Base-by-base conservation (phyloP, 768 basidiomycete genomes). In the Lentinula edodes region DNA sequence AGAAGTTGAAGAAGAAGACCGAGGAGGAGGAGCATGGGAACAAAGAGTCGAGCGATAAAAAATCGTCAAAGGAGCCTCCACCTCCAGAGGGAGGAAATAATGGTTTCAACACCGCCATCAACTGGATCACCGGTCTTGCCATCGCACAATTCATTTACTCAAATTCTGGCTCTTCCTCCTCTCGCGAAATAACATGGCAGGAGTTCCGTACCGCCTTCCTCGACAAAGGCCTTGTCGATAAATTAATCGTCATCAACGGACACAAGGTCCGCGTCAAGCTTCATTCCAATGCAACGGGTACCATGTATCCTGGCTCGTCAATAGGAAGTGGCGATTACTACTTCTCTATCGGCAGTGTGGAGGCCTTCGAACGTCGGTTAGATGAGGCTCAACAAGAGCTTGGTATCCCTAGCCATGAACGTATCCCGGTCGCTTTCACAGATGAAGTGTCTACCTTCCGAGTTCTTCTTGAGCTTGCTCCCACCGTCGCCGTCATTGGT, bases 181-280 rank as follows among this genome's bases (percentile, higher is more conserved):
- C 89, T 1, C 85, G 90, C 62, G 97, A 99, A 76, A 98, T 99
- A 66, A 99, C 97, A 65, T 99, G 97, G 96, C 95, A 98, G 75
- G 97, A 98, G 75, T 99, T 99, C 79, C 87, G 95, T 57, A 95
- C 93, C 50, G 93, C 94, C 9, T 93, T 99, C 80, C 88, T 99
- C 51, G 90, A 96, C 75, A 95, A 95, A 71, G 96, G 94, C 46
- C 84, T 98, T 58, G 96, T 99, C 41, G 95, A 98, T 66, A 94
- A 88, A 69, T 87, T 98, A 61, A 83, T 87, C 58, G 96, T 98
- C 62, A 83, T 98, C 70, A 98, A 98, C 73, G 85, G 93, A 34
- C 84, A 85, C 63, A 90, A 84, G 69, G 96, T 98, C 60, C 91
- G 95, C 61, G 88, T 98, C 68, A 91, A 93, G 72, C 80, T 98